These are phyloP conservation scores for Aspergillus mulundensis DNA, from an alignment of 495 filamentous ascomycete species.

Conservation along the genomic window DNA sequence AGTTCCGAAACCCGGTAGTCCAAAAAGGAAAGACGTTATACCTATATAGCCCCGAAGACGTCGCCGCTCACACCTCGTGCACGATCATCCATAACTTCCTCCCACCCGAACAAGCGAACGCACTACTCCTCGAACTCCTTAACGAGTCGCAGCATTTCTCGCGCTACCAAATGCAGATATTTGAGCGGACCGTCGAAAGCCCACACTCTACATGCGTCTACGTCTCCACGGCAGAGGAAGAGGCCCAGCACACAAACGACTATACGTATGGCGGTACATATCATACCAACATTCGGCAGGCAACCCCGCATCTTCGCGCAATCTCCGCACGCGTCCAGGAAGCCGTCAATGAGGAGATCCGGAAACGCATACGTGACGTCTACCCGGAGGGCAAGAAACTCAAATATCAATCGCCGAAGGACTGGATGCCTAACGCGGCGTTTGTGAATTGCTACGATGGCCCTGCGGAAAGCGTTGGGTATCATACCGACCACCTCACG, in stretches of 20 bases:
- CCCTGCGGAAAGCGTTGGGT: constrained; percentile 75
- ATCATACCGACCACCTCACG: constrained; percentile 86
- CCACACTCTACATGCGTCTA: constrained; percentile 82
- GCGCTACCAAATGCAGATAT: constrained; percentile 73
- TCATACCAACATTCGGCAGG: constrained; percentile 67
- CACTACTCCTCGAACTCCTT: constrained; percentile 70
- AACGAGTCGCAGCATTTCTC: constrained; percentile 71
- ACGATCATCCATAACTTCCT: constrained; percentile 91
- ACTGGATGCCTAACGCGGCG: constrained; percentile 82
- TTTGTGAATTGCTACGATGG: constrained; percentile 93
- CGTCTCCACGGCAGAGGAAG: constrained; percentile 62
- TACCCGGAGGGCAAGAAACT: constrained; percentile 68
- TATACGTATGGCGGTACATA: constrained; percentile 80
- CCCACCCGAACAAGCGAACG: constrained; percentile 61
- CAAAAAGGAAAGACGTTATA: constrained; percentile 79
- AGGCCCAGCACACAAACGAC: constrained; percentile 60
- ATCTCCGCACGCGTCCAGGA: constrained; percentile 63
- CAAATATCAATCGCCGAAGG: constrained; percentile 64
- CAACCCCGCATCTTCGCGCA: constrained; percentile 64
- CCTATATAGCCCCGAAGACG: constrained; percentile 72
- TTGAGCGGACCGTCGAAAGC: constrained; percentile 75
- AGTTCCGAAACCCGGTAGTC: constrained; percentile 35
- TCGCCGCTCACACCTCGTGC: constrained; percentile 78
- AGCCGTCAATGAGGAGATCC: constrained; percentile 71
- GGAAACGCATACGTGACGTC: constrained; percentile 55